These are phyloP conservation scores for Triticum timopheevii DNA, from an alignment of 176 grass and related monocot species.

Conservation along the genomic window DNA sequence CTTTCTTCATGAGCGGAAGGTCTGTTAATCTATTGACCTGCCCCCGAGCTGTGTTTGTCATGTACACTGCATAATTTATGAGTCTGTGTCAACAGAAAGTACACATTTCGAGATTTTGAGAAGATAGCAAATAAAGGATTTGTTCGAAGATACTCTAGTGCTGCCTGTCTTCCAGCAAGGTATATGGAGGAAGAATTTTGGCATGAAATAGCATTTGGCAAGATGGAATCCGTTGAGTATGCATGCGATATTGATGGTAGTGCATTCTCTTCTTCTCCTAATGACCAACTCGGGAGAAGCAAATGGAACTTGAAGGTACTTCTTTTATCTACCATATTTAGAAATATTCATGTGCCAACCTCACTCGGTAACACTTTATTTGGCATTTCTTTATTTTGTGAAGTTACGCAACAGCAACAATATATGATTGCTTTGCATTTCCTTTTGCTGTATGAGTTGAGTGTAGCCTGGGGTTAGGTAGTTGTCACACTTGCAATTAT, in stretches of 20 bases:
- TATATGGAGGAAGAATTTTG: slow-evolving; percentile 99
- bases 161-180: slow-evolving; percentile 74
- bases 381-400: slow-evolving; percentile 4
- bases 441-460: slow-evolving; percentile 9
- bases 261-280: slow-evolving; percentile 82
- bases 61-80: slow-evolving; percentile 25
- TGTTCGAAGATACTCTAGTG: slow-evolving; percentile 81
- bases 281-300: slow-evolving; percentile 78
- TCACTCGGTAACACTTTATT: background rate
- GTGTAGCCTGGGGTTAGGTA: background rate
- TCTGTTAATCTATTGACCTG: slow-evolving; percentile 35
- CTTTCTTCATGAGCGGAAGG: slow-evolving; percentile 99
- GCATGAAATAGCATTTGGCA: slow-evolving; percentile 97
- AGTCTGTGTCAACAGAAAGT: slow-evolving; percentile 65
- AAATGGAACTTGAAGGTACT: slow-evolving; percentile 97
- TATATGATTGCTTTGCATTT: background rate
- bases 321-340: slow-evolving; percentile 15
- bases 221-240: slow-evolving; percentile 94
- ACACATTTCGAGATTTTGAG: slow-evolving; percentile 96
- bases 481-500: slow-evolving; percentile 13
- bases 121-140: slow-evolving; percentile 98
- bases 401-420: background rate
- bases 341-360: slow-evolving; percentile 1
- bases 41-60: background rate
- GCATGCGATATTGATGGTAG: slow-evolving; percentile 95